phyloP scores from a whole-genome alignment of 306 rosid species.

The Trichosanthes truncata region DNA sequence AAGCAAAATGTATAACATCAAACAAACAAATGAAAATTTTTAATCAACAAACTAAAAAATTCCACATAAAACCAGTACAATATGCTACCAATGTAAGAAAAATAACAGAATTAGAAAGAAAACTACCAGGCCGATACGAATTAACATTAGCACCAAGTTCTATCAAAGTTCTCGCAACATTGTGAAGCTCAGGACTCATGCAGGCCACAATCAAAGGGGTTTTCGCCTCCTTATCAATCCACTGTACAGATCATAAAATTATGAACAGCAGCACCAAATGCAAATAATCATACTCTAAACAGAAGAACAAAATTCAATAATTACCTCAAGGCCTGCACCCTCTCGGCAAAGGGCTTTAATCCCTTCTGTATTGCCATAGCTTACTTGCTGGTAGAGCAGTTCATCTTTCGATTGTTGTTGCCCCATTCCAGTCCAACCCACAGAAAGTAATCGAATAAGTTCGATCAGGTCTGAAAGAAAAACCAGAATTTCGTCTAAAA shows the following conservation, averaged over 20 bases:
- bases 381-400: conserved; percentile 69
- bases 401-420: conserved; percentile 75
- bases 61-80: neutral
- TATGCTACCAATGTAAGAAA: neutral
- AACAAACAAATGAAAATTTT: neutral
- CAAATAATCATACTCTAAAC: neutral
- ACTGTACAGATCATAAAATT: conserved; percentile 34
- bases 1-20: neutral
- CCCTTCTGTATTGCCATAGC: conserved; percentile 62
- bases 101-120: neutral
- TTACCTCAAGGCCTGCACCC: conserved; percentile 92
- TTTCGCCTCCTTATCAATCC: conserved; percentile 65
- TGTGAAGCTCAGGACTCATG: conserved; percentile 54
- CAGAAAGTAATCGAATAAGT: neutral
- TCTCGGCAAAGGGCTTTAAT: conserved; percentile 68
- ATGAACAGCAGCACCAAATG: conserved; percentile 16
- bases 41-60: neutral
- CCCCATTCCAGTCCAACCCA: conserved; percentile 47
- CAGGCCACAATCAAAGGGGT: conserved; percentile 88
- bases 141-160: conserved; percentile 92
- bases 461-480: neutral
- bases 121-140: conserved; percentile 76
- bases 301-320: neutral
- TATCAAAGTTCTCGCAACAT: conserved; percentile 64
- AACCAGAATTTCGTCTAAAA: neutral